Percentiles rank a stretch among this genome's conserved stretches.
phyloP scores from a whole-genome alignment of 805 yeast genomes.

The Blastobotrys muscicola region DNA sequence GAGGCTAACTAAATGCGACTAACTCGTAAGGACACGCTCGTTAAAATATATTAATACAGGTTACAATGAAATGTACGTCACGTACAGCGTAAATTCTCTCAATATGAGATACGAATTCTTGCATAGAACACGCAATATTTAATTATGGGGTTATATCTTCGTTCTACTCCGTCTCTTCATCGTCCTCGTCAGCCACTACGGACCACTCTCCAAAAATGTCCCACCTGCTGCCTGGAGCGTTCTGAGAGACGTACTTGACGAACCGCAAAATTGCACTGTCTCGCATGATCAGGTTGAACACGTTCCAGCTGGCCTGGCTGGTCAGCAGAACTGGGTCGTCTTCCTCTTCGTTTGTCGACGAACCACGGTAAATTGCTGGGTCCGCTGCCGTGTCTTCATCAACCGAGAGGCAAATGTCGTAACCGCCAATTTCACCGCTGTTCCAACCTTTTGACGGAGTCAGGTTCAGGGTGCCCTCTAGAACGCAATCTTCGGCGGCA shows the following conservation, averaged over 20 bases:
- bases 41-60: not conserved
- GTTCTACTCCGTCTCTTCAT: constrained; percentile 28
- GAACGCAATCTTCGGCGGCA: constrained; percentile 32
- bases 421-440: constrained; percentile 84
- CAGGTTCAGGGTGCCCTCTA: constrained; percentile 74
- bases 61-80: not conserved
- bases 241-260: constrained; percentile 80
- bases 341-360: constrained; percentile 40
- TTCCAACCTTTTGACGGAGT: constrained; percentile 85
- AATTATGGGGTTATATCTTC: not conserved
- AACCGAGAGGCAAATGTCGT: constrained; percentile 72
- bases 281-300: constrained; percentile 63
- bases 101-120: not conserved
- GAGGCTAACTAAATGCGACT: constrained; percentile 12
- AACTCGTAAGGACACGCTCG: not conserved
- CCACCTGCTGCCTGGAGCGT: constrained; percentile 89
- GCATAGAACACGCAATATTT: too few relatives aligned
- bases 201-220: constrained; percentile 78
- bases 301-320: constrained; percentile 77
- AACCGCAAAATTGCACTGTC: constrained; percentile 85
- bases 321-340: constrained; percentile 74
- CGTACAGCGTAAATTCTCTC: not conserved
- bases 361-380: constrained; percentile 68
- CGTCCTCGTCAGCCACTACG: constrained; percentile 42
- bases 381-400: constrained; percentile 53